Base-by-base conservation (phyloP, 495 filamentous ascomycete genomes). In the Podospora appendiculata region DNA sequence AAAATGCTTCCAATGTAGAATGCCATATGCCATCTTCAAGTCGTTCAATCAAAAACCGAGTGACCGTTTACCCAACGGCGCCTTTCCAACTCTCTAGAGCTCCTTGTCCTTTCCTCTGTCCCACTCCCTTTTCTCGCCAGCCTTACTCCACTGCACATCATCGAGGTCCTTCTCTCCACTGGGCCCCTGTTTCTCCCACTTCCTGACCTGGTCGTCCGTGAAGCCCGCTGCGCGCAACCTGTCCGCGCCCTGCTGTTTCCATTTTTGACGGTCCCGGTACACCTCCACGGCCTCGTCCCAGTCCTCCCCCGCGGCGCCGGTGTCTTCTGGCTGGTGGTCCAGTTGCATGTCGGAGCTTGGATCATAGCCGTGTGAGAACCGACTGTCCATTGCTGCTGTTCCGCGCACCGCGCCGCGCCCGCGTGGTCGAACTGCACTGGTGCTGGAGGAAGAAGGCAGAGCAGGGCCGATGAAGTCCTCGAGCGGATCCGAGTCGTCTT, bases 231-330 rank as follows among this genome's bases (percentile, higher is more conserved):
- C 80, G 19, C 84, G 83, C 33, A 96, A 69, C 54, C 90, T 70
- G 34, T 91, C 86, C 1, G 89, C 89, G 14, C 88, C 87, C 53
- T 83, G 77, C 45, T 83, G 75, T 56, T 85, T 88, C 89, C 88
- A 95, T 43, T 81, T 83, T 58, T 88, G 79, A 2, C 88, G 81
- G 59, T 95, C 91, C n/a, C 87, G 80, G 19, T 86, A 73, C 14
- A 84, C 83, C 69, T 96, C 90, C 2, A 92, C 70, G 11, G 89
- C 85, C 53, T 87, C 78, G 41, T 90, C 88, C 90, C 91, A 96
- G 57, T 90, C 85, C 50, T 85, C 85, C 39, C 16, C 38, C 25
- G 25, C 25, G 25, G 25, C 25, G 25, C 25, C 25, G 10, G 48
- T 7, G 11, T 45, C 53, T 6, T 44, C 43, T 9, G 35, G 70